A percentile compares a stretch with the other conserved stretches of the same genome.
phyloP scores from a whole-genome alignment of 106 monocot genomes.

The Chionographis japonica region DNA sequence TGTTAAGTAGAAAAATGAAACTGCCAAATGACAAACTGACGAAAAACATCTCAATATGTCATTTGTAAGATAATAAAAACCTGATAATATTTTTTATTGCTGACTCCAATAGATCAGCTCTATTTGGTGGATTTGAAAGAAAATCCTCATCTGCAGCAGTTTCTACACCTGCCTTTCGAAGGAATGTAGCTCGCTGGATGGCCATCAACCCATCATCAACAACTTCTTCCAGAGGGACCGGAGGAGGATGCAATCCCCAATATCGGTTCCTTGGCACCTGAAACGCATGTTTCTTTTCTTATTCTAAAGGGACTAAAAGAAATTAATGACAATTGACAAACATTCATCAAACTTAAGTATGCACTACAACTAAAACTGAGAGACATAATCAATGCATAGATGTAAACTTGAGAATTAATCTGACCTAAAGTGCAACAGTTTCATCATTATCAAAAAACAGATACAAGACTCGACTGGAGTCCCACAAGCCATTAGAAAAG shows the following conservation, averaged over 20 bases:
- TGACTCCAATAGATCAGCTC: conserved; percentile 63
- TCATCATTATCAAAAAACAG: too few species aligned
- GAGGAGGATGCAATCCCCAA: conserved; percentile 98
- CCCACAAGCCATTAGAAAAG: too few species aligned
- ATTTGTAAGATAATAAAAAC: conserved; percentile 23
- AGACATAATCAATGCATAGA: too few species aligned
- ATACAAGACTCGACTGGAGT: too few species aligned
- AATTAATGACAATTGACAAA: too few species aligned
- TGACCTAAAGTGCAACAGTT: too few species aligned
- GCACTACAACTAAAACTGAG: too few species aligned
- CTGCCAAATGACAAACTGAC: conserved; percentile 2
- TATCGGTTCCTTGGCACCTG: conserved; percentile 93
- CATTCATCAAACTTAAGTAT: too few species aligned
- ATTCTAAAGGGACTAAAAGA: background rate
- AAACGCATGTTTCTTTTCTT: background rate
- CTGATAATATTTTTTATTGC: conserved; percentile 78
- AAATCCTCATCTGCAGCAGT: conserved; percentile 70
- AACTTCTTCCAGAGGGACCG: conserved; percentile 86
- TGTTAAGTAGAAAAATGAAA: background rate
- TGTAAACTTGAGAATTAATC: too few species aligned
- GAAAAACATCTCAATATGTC: background rate
- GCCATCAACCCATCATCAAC: conserved; percentile 75
- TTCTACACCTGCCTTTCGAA: conserved; percentile 89
- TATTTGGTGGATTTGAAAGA: conserved; percentile 85
- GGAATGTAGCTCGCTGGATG: conserved; percentile 68